Conservation (phyloP, 1,284 basidiomycete genomes). For the Xanthoconium separans region DNA sequence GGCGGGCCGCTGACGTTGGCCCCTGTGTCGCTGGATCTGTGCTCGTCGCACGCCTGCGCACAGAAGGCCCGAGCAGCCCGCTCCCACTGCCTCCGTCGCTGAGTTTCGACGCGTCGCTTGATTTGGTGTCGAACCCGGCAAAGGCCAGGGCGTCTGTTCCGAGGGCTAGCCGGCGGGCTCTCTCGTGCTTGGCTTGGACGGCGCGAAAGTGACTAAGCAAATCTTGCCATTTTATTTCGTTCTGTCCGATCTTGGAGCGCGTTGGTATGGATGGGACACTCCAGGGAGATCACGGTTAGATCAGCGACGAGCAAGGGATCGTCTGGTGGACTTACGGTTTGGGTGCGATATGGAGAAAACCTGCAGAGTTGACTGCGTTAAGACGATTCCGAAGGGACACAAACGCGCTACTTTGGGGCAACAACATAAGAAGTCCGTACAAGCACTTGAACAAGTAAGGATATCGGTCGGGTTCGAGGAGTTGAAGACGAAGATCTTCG, state of each 20-base stretch:
- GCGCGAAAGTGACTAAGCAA: conserved; percentile 83
- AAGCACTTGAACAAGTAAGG: conserved; percentile 97
- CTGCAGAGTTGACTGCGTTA: conserved; percentile 92
- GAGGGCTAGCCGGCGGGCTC: conserved; percentile 69
- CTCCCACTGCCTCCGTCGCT: conserved; percentile 10
- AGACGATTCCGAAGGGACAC: conserved; percentile 92
- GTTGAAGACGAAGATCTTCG: conserved; percentile 92
- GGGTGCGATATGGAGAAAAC: conserved; percentile 86
- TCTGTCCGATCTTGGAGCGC: conserved; percentile 76
- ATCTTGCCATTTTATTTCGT: conserved; percentile 94
- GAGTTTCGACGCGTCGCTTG: conserved; percentile 16
- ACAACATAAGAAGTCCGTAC: conserved; percentile 95
- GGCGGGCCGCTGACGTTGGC: conserved; percentile 25
- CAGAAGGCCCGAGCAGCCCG: conserved; percentile 39
- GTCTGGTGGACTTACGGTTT: conserved; percentile 56
- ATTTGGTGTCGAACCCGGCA: conserved; percentile 24
- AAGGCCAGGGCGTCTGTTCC: conserved; percentile 37
- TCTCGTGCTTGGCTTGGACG: conserved; percentile 85
- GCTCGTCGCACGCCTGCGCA: conserved; percentile 60
- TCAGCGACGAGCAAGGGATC: background rate
- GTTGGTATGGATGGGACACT: conserved; percentile 37
- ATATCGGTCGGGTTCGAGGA: conserved; percentile 95
- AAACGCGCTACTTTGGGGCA: conserved; percentile 97
- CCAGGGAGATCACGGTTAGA: conserved; percentile 8
- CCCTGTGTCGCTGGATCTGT: conserved; percentile 34